Evolutionary conservation across 768 basidiomycete genomes (phyloP).

Genomic region (Coprinopsis strossmayeri): DNA sequence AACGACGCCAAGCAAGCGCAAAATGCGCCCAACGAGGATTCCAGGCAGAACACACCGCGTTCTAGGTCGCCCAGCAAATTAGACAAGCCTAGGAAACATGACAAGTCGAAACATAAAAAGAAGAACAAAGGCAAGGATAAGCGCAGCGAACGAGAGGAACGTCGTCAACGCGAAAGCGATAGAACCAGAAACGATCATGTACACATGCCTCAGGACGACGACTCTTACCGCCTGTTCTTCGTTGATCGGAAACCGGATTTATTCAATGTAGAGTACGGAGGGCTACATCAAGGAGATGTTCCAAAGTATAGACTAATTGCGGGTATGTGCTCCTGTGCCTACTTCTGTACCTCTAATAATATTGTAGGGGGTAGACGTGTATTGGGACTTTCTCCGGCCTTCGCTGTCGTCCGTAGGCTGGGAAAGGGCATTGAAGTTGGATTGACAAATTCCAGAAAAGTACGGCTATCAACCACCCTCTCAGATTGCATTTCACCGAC

Average conservation of each 20-base stretch:
- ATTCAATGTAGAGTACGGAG: constrained; percentile 63
- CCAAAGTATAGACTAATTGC: constrained; percentile 58
- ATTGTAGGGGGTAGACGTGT: constrained; percentile 52
- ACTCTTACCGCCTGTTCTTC: constrained; percentile 38
- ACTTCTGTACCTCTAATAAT: constrained; percentile 39
- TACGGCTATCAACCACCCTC: constrained; percentile 14
- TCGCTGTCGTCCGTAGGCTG: constrained; percentile 37
- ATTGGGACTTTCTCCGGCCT: constrained; percentile 51
- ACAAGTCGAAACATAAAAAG: constrained; percentile 20
- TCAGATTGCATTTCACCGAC: constrained; percentile 5
- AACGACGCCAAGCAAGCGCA: constrained; percentile 23
- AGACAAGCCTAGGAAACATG: constrained; percentile 10
- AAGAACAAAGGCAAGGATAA: constrained; percentile 18
- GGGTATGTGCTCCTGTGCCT: constrained; percentile 35
- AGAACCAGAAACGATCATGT: background rate
- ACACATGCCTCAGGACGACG: constrained; percentile 16
- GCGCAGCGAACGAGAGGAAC: constrained; percentile 22
- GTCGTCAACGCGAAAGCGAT: constrained; percentile 7
- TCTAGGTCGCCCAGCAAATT: no score
- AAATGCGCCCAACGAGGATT: constrained; percentile 8
- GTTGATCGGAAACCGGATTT: constrained; percentile 63
- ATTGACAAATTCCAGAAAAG: constrained; percentile 33
- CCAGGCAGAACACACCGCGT: no score
- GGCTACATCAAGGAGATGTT: constrained; percentile 52
- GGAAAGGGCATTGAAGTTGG: constrained; percentile 57